Base-by-base conservation (phyloP, 2,329 filamentous ascomycete species). In the Fusarium oxysporum region DNA sequence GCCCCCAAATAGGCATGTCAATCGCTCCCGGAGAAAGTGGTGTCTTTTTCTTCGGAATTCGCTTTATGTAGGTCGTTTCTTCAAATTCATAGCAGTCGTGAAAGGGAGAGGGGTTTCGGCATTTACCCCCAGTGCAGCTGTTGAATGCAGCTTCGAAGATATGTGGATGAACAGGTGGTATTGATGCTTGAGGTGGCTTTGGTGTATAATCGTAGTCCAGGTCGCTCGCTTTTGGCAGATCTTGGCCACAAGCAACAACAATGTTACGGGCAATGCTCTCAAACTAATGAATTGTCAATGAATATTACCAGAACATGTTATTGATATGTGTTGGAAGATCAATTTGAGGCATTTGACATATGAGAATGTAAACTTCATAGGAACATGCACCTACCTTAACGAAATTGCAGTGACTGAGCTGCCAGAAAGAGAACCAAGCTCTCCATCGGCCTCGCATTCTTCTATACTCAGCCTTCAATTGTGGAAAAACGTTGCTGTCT, bases 61-160 rank as follows among this genome's bases (percentile, higher is more conserved):
- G 50, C n/a, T 54, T 61, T 63, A 65, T 33, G 33, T 65, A 63
- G 30, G 21, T n/a, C n/a, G 23, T 32, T 61, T 65, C 63, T 37
- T 65, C 48, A 3, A 65, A 65, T 12, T 65, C 58, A 11, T 65
- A 65, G 35, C 63, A 65, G 35, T 50, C 48, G 12, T 65, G 63
- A 30, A 62, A 62, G 30, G 62, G 47, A 23, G 62, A 37, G 1
- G 25, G 48, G 9, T 56, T 41, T 12, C 41, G 35, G 23, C 62
- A 65, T 38, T 62, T 63, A 6, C 62, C 58, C 9, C 35, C 48
- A 8, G 23, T 43, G 8, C 58, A 65, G 41, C 62, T 63, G 8
- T 56, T 65, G 21, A 65, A 65, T 11, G 62, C 62, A 43, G 41
- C 62, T 62, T 65, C 62, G n/a, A 65, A 65, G 6, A 65, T 12